Percentiles rank a stretch among this genome's conserved stretches.
phyloP scores from a whole-genome alignment of 768 basidiomycete species.

The Hypholoma sublateritium region DNA sequence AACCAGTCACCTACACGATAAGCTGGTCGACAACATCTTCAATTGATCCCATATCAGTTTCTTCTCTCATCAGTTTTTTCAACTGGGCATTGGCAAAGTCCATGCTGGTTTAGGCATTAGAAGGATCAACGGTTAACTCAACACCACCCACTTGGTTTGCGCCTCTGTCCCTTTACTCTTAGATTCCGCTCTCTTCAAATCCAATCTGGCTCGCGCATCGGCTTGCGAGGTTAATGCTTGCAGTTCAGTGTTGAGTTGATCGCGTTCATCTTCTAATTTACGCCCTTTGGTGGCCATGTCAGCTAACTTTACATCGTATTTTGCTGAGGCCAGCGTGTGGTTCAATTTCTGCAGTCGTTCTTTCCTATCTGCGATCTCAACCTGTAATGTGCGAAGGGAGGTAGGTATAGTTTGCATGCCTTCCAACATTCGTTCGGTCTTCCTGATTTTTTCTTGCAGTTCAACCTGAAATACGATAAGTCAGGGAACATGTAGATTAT shows the following conservation, averaged over 20 bases:
- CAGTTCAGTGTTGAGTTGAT: slow-evolving; percentile 70
- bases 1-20: slow-evolving; percentile 44
- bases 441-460: slow-evolving; percentile 48
- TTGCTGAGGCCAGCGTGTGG: slow-evolving; percentile 53
- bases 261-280: slow-evolving; percentile 65
- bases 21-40: slow-evolving; percentile 69
- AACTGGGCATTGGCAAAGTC: slow-evolving; percentile 61
- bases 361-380: slow-evolving; percentile 72
- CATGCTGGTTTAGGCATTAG: slow-evolving; percentile 43
- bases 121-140: slow-evolving; percentile 1
- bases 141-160: slow-evolving; percentile 56
- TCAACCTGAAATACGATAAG: slow-evolving; percentile 38
- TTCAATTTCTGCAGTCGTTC: slow-evolving; percentile 59
- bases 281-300: slow-evolving; percentile 57
- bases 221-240: slow-evolving; percentile 73
- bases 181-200: slow-evolving; percentile 69
- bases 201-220: slow-evolving; percentile 76
- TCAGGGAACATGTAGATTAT: background rate
- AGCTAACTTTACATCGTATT: slow-evolving; percentile 62
- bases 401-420: slow-evolving; percentile 51
- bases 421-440: slow-evolving; percentile 57
- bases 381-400: slow-evolving; percentile 51
- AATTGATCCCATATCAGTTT: slow-evolving; percentile 62
- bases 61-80: slow-evolving; percentile 60
- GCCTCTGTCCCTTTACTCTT: slow-evolving; percentile 66